A percentile compares a stretch with the other conserved stretches of the same genome.
These are phyloP conservation scores for Colletotrichum filicis DNA, from an alignment of 2,329 filamentous ascomycete species.

Conservation along the genomic window DNA sequence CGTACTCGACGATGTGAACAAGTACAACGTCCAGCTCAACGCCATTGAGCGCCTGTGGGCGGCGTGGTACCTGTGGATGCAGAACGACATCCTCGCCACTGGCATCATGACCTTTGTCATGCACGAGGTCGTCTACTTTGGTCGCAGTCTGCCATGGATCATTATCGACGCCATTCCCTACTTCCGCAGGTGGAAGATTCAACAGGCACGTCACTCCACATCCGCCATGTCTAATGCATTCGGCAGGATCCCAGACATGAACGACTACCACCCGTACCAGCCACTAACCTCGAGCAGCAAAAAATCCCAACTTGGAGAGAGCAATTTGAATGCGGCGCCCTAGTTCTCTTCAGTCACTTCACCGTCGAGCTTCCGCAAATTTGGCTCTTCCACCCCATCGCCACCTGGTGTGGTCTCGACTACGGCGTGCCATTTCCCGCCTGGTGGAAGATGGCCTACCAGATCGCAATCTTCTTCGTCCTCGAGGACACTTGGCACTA, in stretches of 20 bases:
- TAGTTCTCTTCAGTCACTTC: slow-evolving; percentile 95
- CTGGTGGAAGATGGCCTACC: slow-evolving; percentile 85
- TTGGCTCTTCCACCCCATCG: slow-evolving; percentile 98
- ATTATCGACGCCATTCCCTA: slow-evolving; percentile 90
- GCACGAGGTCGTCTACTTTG: slow-evolving; percentile 96
- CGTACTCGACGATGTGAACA: slow-evolving; percentile 72
- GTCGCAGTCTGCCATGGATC: slow-evolving; percentile 89
- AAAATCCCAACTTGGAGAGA: slow-evolving; percentile 92
- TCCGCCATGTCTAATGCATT: no score
- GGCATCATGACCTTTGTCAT: slow-evolving; percentile 97
- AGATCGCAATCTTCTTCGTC: slow-evolving; percentile 94
- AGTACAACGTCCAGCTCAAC: slow-evolving; percentile 87
- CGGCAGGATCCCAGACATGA: background rate
- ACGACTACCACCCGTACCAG: background rate
- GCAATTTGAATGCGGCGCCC: slow-evolving; percentile 92
- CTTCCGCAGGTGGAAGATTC: slow-evolving; percentile 95
- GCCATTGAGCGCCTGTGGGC: slow-evolving; percentile 90
- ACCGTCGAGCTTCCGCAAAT: slow-evolving; percentile 98
- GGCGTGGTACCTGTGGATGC: slow-evolving; percentile 97
- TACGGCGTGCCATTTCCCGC: slow-evolving; percentile 92
- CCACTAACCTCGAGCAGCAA: slow-evolving; percentile 47
- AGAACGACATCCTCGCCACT: slow-evolving; percentile 95
- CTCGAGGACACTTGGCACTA: slow-evolving; percentile 99
- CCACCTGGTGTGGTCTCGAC: slow-evolving; percentile 89
- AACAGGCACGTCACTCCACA: slow-evolving; percentile 70